Evolutionary conservation across 441 rosid species (phyloP), one percentile per base, ranked within the genome.

Genomic region (Corymbia calophylla): DNA sequence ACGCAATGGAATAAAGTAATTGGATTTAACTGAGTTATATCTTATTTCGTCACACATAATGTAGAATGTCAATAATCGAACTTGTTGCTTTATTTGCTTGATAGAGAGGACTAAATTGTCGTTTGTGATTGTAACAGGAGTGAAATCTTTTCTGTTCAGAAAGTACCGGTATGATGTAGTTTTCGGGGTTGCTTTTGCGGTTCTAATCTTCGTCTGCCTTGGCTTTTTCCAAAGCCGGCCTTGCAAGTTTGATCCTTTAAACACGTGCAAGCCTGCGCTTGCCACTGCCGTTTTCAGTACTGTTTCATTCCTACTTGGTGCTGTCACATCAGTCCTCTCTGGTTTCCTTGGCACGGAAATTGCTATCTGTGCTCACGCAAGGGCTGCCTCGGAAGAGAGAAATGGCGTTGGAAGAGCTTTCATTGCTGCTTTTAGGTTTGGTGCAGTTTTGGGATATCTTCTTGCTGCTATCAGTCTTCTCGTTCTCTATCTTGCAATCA

Each of bases 321-420:
- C 90, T 35, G 12, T 89, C 80, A 89, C 88, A 18, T 89, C 90
- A 15, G 86, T 89, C 31, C 53, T 89, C 48, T 89, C 90, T 64
- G 90, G 90, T 25, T 89, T 89, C 84, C 90, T 84, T 66, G 90
- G 90, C 88, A 89, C 62, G 88, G 31, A 86, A 66, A 89, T 89
- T 86, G 90, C 90, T 31, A 86, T 53, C 53, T 64, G 25, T 11
- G 86, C 90, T 35, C 53, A 89, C 62, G 55, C 85, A 15, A 85
- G 88, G 60, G 86, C 90, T 9, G 66, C 90, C 68, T 68, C 64
- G 18, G 88, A 89, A 89, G 90, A 81, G 13, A 64, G 55, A 14
- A 27, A 85, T 31, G 88, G 88, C 8, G 88, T 64, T 49, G 90
- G 90, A 39, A 39, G 62, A 86, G 85, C 54, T 35, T 89, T 85